Evolutionary conservation across 2,329 filamentous ascomycete genomes (phyloP), one percentile per base, ranked within the genome.

Genomic region (Metarhizium guizhouense): DNA sequence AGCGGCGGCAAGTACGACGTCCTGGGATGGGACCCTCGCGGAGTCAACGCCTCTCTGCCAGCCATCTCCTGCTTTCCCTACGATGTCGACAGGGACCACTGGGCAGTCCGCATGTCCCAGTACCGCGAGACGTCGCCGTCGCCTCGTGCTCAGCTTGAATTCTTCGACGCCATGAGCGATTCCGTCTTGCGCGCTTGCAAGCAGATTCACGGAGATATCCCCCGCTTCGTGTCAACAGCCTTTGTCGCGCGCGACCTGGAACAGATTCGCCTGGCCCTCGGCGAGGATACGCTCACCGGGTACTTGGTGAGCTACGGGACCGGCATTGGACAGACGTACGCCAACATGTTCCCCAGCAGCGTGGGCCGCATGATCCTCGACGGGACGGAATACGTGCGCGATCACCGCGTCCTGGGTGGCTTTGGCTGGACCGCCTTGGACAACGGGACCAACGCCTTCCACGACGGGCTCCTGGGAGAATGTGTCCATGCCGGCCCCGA

Each of bases 1-100:
- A 76, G 74, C 55, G 70, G 70, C 36, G 68, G 72, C 25, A 62
- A 66, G 25, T 76, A 72, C 25, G 76, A 80, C 56, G 72, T 80
- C 6, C 63, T 81, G 14, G 76, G 76, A n/a, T 81, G 76, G 72
- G 78, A 81, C 53, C 78, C 78, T n/a, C 72, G 78, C 3, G 78
- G 78, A 2, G 75, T 80, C 54, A 80, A 80, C 59, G 63, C 67
- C 1, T 74, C 76, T 1, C 70, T 70, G 6, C 78, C 78, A 0
- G 63, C 71, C 4, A 62, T 76, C 2, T 64, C 74, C 2, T 81
- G 78, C 64, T 80, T 73, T 52, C 73, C 76, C 4, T 66, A 72
- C 54, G 67, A 77, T 47, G 73, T 71, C 8, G 68, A 75, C 59
- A 70, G 76, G 2, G 75, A 78, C 57, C 74, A 70, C 54, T 80